phyloP scores from a whole-genome alignment of 306 rosid species.

The Trifolium dubium region DNA sequence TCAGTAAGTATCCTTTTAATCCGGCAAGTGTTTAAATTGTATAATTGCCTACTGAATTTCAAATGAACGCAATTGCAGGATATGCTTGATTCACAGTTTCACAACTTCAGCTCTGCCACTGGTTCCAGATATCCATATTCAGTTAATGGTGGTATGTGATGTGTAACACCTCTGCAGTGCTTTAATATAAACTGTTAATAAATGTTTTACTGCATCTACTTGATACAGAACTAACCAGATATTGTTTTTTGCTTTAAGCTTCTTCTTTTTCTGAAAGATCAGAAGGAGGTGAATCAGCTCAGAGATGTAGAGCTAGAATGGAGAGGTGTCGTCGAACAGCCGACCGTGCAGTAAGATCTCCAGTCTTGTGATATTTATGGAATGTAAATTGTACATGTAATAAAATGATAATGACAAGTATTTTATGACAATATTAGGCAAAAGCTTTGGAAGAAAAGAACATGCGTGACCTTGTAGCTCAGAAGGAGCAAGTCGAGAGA shows the following conservation, averaged over 20 bases:
- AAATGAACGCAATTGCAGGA: slow-evolving; percentile 59
- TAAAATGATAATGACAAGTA: slow-evolving; percentile 37
- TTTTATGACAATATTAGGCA: slow-evolving; percentile 63
- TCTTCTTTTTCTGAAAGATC: slow-evolving; percentile 64
- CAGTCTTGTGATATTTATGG: slow-evolving; percentile 30
- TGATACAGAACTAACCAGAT: slow-evolving; percentile 35
- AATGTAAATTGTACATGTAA: slow-evolving; percentile 14
- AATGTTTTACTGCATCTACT: slow-evolving; percentile 35
- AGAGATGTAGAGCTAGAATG: slow-evolving; percentile 92
- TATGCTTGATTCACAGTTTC: slow-evolving; percentile 63
- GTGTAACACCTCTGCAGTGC: slow-evolving; percentile 8
- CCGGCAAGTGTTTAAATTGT: slow-evolving; percentile 36
- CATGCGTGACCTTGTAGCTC: slow-evolving; percentile 80
- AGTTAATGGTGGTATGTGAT: slow-evolving; percentile 64
- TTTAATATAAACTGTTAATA: slow-evolving; percentile 37
- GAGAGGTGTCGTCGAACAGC: slow-evolving; percentile 92
- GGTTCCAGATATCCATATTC: slow-evolving; percentile 64
- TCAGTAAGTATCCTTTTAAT: slow-evolving; percentile 58
- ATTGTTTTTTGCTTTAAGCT: slow-evolving; percentile 47
- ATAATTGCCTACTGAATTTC: slow-evolving; percentile 23
- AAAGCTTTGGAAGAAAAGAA: slow-evolving; percentile 94
- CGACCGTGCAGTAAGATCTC: slow-evolving; percentile 83
- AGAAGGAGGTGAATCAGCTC: slow-evolving; percentile 88
- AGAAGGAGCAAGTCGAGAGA: slow-evolving; percentile 92
- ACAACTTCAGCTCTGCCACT: slow-evolving; percentile 45